phyloP scores from a whole-genome alignment of 305 asterid species.

The Rubia peregrina region DNA sequence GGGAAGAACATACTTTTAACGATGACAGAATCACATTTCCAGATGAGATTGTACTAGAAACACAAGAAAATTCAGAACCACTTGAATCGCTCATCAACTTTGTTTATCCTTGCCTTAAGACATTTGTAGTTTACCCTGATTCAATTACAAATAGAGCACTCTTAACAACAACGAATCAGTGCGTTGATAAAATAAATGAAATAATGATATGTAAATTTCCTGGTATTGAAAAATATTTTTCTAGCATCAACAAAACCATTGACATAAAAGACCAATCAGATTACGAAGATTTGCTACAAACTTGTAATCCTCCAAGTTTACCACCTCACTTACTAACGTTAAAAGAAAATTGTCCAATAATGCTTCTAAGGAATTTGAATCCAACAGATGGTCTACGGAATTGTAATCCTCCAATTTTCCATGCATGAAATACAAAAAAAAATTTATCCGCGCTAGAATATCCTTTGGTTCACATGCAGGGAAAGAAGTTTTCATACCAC shows the following conservation, averaged over 20 bases:
- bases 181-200: not conserved
- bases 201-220: not conserved
- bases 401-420: too few relatives aligned
- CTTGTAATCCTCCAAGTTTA: not conserved
- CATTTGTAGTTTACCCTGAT: not conserved
- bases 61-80: accelerated
- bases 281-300: not conserved
- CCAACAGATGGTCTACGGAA: not conserved
- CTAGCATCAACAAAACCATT: not conserved
- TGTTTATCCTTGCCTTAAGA: not conserved
- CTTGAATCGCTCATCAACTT: not conserved
- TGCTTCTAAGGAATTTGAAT: not conserved
- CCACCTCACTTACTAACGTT: not conserved
- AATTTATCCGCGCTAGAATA: not conserved
- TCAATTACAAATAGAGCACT: not conserved
- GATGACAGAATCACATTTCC: not conserved
- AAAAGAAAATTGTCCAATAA: not conserved
- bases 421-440: too few relatives aligned
- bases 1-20: not conserved
- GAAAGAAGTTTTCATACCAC: not conserved
- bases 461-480: not conserved
- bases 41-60: not conserved
- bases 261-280: not conserved
- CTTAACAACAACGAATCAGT: not conserved
- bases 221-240: not conserved